Base-by-base conservation (phyloP, 2,329 filamentous ascomycete species). In the Microdochium bolleyi region DNA sequence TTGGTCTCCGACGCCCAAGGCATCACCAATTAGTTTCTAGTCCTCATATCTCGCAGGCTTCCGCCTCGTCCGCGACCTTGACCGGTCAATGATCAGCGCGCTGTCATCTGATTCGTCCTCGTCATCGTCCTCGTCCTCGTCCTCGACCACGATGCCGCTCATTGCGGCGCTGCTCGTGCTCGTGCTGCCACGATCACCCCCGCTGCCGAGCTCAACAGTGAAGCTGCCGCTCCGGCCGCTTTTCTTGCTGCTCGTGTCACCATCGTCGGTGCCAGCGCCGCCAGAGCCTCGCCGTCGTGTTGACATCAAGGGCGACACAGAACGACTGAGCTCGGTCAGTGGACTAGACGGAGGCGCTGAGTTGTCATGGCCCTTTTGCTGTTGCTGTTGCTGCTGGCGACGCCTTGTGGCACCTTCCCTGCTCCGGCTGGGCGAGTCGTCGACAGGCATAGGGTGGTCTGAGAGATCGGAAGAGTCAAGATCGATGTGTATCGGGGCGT, bases 21-120 rank as follows among this genome's bases (percentile, higher is more conserved):
- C 19, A 16, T 16, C 13, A 4, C 4, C 5, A 16, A 14, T 16
- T 16, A 19, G 16, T 19, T 48, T 8, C 49, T 60, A 66, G 50
- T 65, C 63, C 19, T 61, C 58, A 50, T 64, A 67, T 52, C 64
- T 56, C 48, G 62, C 62, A 5, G 64, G 64, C 34, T 55, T 59
- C 22, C 61, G 49, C 46, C 52, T 46, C 24, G 48, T 52, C 50
- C 48, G 54, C 16, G 25, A 22, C 19, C 41, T 3, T 13, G 41
- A 46, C 5, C 41, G 41, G 21, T 46, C 41, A 46, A 21, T 63
- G 61, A 16, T 63, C 62, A 11, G 57, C 54, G 48, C 48, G 8
- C 24, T 49, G 14, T 49, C 48, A 24, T 49, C 48, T 16, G 48
- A 49, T 11, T 48, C 22, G 9, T 21, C 41, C 9, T 46, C 41